These are phyloP conservation scores for Mortierella sp. DNA, from an alignment of 371 early-diverging fungal species.

Conservation along the genomic window DNA sequence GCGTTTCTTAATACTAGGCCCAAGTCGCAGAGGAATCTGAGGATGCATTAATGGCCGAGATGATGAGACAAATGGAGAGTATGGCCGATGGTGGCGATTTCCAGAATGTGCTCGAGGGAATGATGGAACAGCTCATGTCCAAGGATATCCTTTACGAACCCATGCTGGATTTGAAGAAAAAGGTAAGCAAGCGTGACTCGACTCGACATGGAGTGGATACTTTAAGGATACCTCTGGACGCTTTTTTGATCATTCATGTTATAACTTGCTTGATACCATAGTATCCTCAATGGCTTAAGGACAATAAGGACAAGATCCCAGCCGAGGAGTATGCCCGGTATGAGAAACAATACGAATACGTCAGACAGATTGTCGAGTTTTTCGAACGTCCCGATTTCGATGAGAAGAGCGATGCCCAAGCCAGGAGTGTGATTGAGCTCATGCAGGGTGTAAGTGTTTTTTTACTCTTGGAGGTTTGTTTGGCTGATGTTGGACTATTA, in stretches of 20 bases:
- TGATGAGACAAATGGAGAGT: constrained; percentile 91
- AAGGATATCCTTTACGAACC: constrained; percentile 95
- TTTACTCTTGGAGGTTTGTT: neutral
- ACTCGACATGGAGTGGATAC: no score
- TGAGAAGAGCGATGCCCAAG: constrained; percentile 71
- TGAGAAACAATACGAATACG: constrained; percentile 75
- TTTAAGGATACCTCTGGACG: no score
- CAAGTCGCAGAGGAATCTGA: constrained; percentile 70
- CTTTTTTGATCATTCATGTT: no score
- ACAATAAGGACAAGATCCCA: constrained; percentile 74
- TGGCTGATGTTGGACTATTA: no score
- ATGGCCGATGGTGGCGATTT: constrained; percentile 83
- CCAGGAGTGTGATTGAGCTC: constrained; percentile 79
- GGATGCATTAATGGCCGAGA: constrained; percentile 84
- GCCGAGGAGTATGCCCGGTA: constrained; percentile 78
- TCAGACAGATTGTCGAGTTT: constrained; percentile 78
- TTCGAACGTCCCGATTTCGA: constrained; percentile 77
- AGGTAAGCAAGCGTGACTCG: constrained; percentile 60
- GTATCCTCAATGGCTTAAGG: constrained; percentile 88
- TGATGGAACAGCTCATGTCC: constrained; percentile 92
- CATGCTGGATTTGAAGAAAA: constrained; percentile 83
- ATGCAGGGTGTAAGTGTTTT: constrained; percentile 81
- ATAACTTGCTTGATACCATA: no score
- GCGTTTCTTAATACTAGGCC: constrained; percentile 56
- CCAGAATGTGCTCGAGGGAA: constrained; percentile 85